These are phyloP conservation scores for Mychonastes homosphaera DNA, from an alignment of 139 green algal species.

Conservation along the genomic window DNA sequence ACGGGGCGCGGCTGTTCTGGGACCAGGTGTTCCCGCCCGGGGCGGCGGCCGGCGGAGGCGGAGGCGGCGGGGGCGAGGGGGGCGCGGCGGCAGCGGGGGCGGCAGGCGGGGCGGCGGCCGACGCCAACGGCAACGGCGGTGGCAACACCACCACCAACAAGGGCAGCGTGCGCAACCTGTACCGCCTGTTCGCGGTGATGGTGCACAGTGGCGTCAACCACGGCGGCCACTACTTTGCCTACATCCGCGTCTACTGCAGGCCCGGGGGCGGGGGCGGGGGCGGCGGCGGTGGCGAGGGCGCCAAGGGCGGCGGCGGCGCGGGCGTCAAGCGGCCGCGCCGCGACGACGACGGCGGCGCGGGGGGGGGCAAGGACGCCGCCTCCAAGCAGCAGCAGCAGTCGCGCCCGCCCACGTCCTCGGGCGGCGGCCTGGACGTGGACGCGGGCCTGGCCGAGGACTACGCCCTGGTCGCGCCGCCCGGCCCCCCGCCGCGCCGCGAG, in stretches of 20 bases:
- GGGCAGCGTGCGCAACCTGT: constrained; percentile 64
- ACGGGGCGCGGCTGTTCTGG: constrained; percentile 7
- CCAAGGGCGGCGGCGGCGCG: background rate
- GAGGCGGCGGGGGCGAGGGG: too few species aligned
- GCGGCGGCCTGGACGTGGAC: too few species aligned
- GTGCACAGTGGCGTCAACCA: constrained; percentile 92
- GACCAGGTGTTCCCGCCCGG: too few species aligned
- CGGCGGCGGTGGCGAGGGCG: background rate
- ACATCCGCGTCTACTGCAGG: too few species aligned
- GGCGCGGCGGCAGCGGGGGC: too few species aligned
- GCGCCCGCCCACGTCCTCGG: background rate
- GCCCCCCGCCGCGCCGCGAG: constrained; percentile 37
- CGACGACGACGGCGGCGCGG: background rate
- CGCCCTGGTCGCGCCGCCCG: background rate
- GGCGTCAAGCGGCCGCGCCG: too few species aligned
- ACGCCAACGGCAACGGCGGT: too few species aligned
- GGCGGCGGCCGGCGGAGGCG: too few species aligned
- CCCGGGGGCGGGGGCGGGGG: constrained; percentile 19
- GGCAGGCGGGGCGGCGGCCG: too few species aligned
- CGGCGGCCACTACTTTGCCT: constrained; percentile 97
- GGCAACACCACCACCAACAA: too few species aligned
- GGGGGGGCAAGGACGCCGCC: background rate
- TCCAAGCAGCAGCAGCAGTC: background rate
- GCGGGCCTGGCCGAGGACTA: background rate
- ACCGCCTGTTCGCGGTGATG: constrained; percentile 81